Evolutionary conservation across 2,329 filamentous ascomycete species (phyloP).

Genomic region (Paecilomyces sp.): DNA sequence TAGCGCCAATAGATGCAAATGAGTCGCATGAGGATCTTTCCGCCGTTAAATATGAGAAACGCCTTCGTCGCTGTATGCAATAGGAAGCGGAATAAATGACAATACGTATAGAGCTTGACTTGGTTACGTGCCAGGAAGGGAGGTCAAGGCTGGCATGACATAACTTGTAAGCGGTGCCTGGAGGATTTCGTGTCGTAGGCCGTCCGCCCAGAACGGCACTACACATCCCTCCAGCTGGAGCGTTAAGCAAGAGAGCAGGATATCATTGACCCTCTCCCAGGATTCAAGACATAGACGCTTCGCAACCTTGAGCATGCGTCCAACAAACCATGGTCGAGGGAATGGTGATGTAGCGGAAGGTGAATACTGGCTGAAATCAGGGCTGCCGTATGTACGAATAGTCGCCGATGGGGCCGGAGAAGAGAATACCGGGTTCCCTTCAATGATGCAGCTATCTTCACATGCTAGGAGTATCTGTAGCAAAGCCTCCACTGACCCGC

Average conservation of each 20-base stretch:
- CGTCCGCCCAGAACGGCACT: conserved; percentile 22
- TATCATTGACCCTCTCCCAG: conserved; percentile 29
- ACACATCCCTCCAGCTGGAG: conserved; percentile 15
- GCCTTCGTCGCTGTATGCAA: neutral
- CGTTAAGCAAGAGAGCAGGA: conserved; percentile 29
- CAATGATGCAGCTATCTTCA: conserved; percentile 18
- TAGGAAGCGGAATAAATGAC: neutral
- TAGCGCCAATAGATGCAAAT: neutral
- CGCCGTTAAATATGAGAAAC: neutral
- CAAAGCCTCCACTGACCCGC: conserved; percentile 31
- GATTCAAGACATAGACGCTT: conserved; percentile 25
- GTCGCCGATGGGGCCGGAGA: neutral
- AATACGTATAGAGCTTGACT: neutral
- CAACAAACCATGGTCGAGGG: conserved; percentile 31
- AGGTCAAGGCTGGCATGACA: conserved; percentile 11
- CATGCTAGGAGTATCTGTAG: conserved; percentile 32
- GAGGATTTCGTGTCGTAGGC: conserved; percentile 29
- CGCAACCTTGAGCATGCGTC: conserved; percentile 33
- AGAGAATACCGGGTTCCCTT: neutral
- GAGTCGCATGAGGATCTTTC: neutral
- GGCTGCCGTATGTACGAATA: conserved; percentile 1
- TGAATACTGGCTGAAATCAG: conserved; percentile 24
- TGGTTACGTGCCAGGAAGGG: neutral
- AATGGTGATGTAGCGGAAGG: conserved; percentile 15
- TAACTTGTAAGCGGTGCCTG: conserved; percentile 29